Base-by-base conservation (phyloP, 148 eudicot genomes). In the Agrostemma githago region DNA sequence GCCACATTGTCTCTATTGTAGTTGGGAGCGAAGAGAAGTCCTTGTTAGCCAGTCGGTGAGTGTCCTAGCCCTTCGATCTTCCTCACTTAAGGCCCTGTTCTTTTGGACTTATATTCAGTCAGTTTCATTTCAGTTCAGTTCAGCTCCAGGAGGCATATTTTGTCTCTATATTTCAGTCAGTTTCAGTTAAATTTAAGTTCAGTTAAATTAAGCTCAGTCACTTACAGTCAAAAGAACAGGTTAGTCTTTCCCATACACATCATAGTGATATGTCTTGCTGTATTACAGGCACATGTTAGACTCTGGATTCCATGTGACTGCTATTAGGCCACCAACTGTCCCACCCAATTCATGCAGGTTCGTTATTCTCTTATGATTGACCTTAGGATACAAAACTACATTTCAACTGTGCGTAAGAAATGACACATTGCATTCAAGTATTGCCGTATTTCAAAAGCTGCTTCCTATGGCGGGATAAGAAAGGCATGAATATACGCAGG, bases 281-380 rank as follows among this genome's bases (percentile, higher is more conserved):
- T 78, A 56, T 19, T 71, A 54, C 86, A 95, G 99, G 82, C 83
- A 95, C 83, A 74, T 95, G 77, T 80, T 95, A 53, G 79, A 83
- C 80, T 88, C 90, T 66, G 99, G 99, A 69, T 92, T 92, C 68
- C 99, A 95, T 82, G 90, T 92, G 60, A 90, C 93, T 75, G 97
- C 99, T 62, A 95, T 95, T 71, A 83, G 99, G 77, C 99, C 99
- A 67, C 99, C 99, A 65, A 95, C 97, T 5, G 99, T 95, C 58
- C 89, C 99, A 44, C 88, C 97, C 61, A 95, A 95, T 79, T 95
- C 96, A 37, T 95, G 99, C 99, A 95, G 99, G 99, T 95, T 64
- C 37, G 16, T 42, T 12, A 12, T 20, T 51, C 63, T 65, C 54
- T 1, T 12, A 19, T 3, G 62, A 19, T 34, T 21, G 11, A 21